These are phyloP conservation scores for Quercus bicolor DNA, from an alignment of 306 rosid species.

Conservation along the genomic window DNA sequence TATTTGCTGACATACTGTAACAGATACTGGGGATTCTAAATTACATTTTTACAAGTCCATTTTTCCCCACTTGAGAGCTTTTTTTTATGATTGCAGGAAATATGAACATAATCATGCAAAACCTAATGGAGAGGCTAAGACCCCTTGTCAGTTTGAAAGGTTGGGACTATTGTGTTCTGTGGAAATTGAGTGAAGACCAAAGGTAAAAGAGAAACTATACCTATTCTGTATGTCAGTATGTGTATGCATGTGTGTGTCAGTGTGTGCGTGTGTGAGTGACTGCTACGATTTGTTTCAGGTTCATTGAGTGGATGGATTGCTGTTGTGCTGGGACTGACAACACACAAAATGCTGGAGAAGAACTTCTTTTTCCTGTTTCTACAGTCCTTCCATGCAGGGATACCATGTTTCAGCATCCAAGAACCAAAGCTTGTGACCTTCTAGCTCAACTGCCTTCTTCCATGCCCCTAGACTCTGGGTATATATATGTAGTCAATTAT, in stretches of 20 bases:
- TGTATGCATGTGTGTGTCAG: no score
- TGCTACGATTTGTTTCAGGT: constrained; percentile 38
- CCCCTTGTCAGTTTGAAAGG: constrained; percentile 69
- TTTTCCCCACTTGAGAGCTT: constrained; percentile 8
- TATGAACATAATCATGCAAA: constrained; percentile 51
- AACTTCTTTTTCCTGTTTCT: constrained; percentile 56
- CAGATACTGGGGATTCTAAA: constrained; percentile 18
- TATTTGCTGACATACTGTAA: constrained; percentile 26
- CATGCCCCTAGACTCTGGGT: constrained; percentile 71
- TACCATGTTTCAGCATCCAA: constrained; percentile 53
- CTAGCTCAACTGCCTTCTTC: constrained; percentile 64
- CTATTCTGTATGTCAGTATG: neutral
- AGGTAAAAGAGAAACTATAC: constrained; percentile 37
- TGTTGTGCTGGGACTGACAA: constrained; percentile 75
- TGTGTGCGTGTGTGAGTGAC: neutral
- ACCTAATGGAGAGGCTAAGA: constrained; percentile 64
- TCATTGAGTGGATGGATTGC: constrained; percentile 74
- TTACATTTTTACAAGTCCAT: constrained; percentile 12
- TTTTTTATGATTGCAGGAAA: constrained; percentile 40
- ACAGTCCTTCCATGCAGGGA: constrained; percentile 70
- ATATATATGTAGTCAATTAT: neutral
- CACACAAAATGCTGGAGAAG: constrained; percentile 52
- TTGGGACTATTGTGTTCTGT: constrained; percentile 80
- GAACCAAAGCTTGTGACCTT: constrained; percentile 58
- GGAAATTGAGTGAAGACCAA: constrained; percentile 83